Evolutionary conservation across 208 protist species (phyloP).

Genomic region (Wallacemonas sp.): DNA sequence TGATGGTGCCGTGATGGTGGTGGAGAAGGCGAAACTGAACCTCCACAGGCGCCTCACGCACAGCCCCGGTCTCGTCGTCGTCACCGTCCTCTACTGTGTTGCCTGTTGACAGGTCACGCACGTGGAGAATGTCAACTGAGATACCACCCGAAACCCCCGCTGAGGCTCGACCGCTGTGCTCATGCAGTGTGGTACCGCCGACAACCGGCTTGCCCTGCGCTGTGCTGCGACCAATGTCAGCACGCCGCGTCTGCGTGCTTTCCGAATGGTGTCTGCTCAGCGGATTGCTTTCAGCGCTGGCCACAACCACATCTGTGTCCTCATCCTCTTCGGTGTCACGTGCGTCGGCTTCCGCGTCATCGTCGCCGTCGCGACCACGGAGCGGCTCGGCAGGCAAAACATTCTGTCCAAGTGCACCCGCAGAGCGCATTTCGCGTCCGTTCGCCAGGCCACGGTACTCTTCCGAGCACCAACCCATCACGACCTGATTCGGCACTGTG

Average conservation of each 20-base stretch:
- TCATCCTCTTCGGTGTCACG: background rate
- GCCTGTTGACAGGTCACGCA: background rate
- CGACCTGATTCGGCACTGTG: constrained; percentile 13
- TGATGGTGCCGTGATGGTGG: constrained; percentile 13
- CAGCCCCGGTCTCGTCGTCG: background rate
- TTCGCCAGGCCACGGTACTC: constrained; percentile 4
- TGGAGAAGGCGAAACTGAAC: constrained; percentile 10
- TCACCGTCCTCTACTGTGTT: constrained; percentile 5
- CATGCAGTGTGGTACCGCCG: no score
- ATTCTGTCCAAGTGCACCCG: constrained; percentile 25
- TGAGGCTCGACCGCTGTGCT: constrained; percentile 15
- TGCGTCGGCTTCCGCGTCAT: no score
- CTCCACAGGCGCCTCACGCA: background rate
- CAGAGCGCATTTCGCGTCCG: background rate
- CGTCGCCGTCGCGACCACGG: background rate
- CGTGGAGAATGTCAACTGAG: constrained; percentile 37
- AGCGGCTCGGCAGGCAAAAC: background rate
- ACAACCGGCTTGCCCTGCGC: no score
- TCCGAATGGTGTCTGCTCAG: no score
- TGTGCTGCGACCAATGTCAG: no score
- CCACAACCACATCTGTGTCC: background rate
- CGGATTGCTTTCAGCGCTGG: background rate
- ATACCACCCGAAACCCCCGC: constrained; percentile 27
- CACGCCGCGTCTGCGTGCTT: no score
- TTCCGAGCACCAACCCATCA: constrained; percentile 38